Evolutionary conservation across 2,329 filamentous ascomycete species (phyloP).

Genomic region (Pestalotiopsis sp.): DNA sequence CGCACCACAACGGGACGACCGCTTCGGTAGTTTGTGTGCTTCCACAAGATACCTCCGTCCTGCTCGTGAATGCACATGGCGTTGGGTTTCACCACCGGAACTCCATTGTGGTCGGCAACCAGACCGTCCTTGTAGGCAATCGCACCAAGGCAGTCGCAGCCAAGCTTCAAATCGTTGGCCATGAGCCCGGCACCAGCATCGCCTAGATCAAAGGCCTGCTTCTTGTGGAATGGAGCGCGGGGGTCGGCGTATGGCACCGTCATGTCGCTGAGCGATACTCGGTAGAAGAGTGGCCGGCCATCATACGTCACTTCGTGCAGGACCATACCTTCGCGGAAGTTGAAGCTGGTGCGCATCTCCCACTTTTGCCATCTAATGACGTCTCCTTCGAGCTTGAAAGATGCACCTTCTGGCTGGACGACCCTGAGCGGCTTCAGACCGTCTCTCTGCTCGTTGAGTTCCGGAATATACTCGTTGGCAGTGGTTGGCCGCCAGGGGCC

Average conservation of each 20-base stretch:
- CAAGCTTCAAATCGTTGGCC: conserved; percentile 67
- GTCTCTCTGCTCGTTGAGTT: conserved; percentile 21
- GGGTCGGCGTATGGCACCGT: conserved; percentile 65
- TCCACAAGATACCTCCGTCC: conserved; percentile 70
- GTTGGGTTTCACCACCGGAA: conserved; percentile 55
- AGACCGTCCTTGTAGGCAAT: conserved; percentile 60
- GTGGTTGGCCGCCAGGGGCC: background rate
- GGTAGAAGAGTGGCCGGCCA: conserved; percentile 59
- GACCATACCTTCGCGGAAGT: conserved; percentile 61
- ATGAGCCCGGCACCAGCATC: conserved; percentile 65
- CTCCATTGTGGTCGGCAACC: conserved; percentile 54
- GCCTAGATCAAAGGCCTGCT: conserved; percentile 71
- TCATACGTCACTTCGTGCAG: conserved; percentile 65
- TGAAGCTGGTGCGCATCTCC: conserved; percentile 65
- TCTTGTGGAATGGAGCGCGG: conserved; percentile 63
- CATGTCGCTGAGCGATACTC: conserved; percentile 63
- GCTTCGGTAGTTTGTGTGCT: conserved; percentile 71
- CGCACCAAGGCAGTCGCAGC: conserved; percentile 69
- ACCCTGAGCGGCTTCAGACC: conserved; percentile 73
- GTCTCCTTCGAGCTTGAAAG: conserved; percentile 31
- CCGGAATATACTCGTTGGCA: conserved; percentile 6
- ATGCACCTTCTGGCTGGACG: conserved; percentile 54
- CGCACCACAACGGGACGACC: conserved; percentile 62
- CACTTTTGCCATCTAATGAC: conserved; percentile 43
- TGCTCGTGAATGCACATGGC: conserved; percentile 71